A percentile compares a stretch with the other conserved stretches of the same genome.
phyloP scores from a whole-genome alignment of 2,329 filamentous ascomycete species.

The Hymenoscyphus albidus region DNA sequence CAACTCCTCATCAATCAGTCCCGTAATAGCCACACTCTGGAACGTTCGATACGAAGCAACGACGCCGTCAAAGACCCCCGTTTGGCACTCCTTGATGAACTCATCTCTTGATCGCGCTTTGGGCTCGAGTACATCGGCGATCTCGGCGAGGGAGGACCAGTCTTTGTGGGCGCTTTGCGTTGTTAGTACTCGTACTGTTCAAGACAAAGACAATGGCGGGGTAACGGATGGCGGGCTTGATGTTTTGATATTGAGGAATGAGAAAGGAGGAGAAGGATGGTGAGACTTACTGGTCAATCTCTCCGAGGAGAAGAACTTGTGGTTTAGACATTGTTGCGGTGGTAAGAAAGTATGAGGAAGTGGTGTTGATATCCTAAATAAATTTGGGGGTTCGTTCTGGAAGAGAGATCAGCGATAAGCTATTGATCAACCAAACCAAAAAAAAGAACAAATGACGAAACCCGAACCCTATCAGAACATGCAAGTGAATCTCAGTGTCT shows the following conservation, averaged over 20 bases:
- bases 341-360: neutral
- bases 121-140: conserved; percentile 64
- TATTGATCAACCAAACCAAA: conserved; percentile 1
- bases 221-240: conserved; percentile 1
- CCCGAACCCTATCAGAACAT: neutral
- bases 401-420: conserved; percentile 16
- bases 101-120: conserved; percentile 57
- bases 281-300: conserved; percentile 57
- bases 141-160: conserved; percentile 57
- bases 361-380: neutral
- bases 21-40: conserved; percentile 59
- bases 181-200: neutral
- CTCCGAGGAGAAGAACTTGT: conserved; percentile 60
- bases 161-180: conserved; percentile 55
- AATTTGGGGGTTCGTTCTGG: conserved; percentile 26
- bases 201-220: conserved; percentile 6
- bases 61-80: conserved; percentile 63
- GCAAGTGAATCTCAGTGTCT: too few species aligned
- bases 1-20: conserved; percentile 67
- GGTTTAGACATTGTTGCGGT: conserved; percentile 41
- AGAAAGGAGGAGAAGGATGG: neutral
- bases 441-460: neutral
- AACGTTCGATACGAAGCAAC: conserved; percentile 70
- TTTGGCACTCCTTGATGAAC: conserved; percentile 65
- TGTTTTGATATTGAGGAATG: neutral